Base-by-base conservation (phyloP, 768 basidiomycete species). In the Xerocomellus intermedius region DNA sequence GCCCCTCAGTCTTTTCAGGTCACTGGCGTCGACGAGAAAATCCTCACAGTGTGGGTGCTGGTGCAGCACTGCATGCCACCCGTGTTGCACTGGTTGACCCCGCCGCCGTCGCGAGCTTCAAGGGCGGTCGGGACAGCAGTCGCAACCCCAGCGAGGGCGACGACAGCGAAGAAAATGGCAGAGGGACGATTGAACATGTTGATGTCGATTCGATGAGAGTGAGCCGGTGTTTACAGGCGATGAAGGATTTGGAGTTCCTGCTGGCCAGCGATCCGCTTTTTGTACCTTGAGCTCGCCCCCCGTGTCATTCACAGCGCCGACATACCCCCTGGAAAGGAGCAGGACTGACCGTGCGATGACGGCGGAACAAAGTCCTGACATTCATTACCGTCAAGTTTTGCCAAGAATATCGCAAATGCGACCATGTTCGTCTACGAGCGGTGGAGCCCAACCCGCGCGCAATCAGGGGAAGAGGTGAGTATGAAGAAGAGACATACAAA, bases 11-110 rank as follows among this genome's bases (percentile, higher is more conserved):
- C 2, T 26, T 24, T 39, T 16, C 33, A 14, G 17, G n/a, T n/a
- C n/a, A n/a, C n/a, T n/a, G n/a, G n/a, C n/a, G n/a, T n/a, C n/a
- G n/a, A n/a, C n/a, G n/a, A 49, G 9, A 39, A 5, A 14, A 32
- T 2, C 33, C 48, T 55, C 36, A 44, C 42, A 48, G n/a, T n/a
- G n/a, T n/a, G n/a, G n/a, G n/a, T n/a, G n/a, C n/a, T n/a, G n/a
- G n/a, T n/a, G n/a, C n/a, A n/a, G n/a, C 55, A 64, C 22, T 50
- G 45, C 26, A 76, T 48, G 19, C 62, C 42, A 4, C 79, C 81
- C 32, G 74, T 72, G 62, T 72, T 72, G 67, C 81, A 82, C n/a
- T 63, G 0, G 42, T 16, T 37, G 8, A 33, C 26, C 26, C 26
- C 5, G 26, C 26, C 26, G 26, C n/a, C n/a, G n/a, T n/a, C n/a